Evolutionary conservation across 1,139 yeast species (phyloP).

Genomic region (Kodamaea anthophila): DNA sequence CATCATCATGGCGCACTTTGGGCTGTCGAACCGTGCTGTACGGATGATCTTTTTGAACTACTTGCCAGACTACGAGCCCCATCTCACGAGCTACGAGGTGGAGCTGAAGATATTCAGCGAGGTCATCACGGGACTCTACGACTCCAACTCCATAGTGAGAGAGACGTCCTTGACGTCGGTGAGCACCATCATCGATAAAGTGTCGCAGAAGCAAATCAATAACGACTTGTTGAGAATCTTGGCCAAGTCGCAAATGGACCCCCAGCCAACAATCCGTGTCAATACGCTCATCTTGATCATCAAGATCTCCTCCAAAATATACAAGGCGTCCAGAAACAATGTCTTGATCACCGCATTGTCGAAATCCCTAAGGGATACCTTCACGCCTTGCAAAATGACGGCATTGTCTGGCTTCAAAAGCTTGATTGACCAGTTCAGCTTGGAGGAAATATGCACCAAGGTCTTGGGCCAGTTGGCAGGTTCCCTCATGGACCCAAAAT

Average conservation of each 20-base stretch:
- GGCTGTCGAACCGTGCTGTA: slow-evolving; percentile 68
- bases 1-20: slow-evolving; percentile 54
- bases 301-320: slow-evolving; percentile 60
- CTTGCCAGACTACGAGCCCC: slow-evolving; percentile 49
- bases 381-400: slow-evolving; percentile 68
- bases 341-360: slow-evolving; percentile 85
- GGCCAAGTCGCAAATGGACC: slow-evolving; percentile 86
- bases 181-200: slow-evolving; percentile 54
- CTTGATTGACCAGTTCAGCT: slow-evolving; percentile 59
- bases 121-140: slow-evolving; percentile 74
- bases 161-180: slow-evolving; percentile 76
- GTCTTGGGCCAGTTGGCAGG: slow-evolving; percentile 85
- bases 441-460: slow-evolving; percentile 74
- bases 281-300: slow-evolving; percentile 77
- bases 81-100: slow-evolving; percentile 54
- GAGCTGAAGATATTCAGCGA: slow-evolving; percentile 65
- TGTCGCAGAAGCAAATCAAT: slow-evolving; percentile 76
- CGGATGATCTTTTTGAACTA: slow-evolving; percentile 63
- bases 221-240: slow-evolving; percentile 75
- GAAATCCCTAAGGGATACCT: slow-evolving; percentile 76
- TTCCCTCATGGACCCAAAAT: slow-evolving; percentile 68
- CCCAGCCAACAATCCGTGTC: slow-evolving; percentile 76
- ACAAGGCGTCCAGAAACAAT: slow-evolving; percentile 52
- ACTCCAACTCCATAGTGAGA: slow-evolving; percentile 73
- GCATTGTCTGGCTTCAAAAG: slow-evolving; percentile 71